Evolutionary conservation across 495 filamentous ascomycete genomes (phyloP).

Genomic region (Aspergillus cristatus): DNA sequence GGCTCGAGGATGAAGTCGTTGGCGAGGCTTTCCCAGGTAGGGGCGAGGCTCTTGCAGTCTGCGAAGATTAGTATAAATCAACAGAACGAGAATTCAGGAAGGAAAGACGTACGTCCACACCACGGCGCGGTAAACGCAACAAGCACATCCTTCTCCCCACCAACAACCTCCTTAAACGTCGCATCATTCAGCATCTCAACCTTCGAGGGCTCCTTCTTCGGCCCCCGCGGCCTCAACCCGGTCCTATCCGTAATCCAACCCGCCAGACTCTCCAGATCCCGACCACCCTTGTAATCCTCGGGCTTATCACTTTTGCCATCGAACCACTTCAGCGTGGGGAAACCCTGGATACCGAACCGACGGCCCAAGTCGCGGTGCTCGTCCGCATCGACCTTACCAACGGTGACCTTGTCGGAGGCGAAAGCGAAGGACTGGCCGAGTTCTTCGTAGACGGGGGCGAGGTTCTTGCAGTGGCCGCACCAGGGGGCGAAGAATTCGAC

Average conservation of each 20-base stretch:
- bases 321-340: slow-evolving; percentile 97
- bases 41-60: slow-evolving; percentile 97
- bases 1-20: slow-evolving; percentile 70
- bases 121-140: slow-evolving; percentile 96
- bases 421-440: slow-evolving; percentile 65
- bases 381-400: slow-evolving; percentile 95
- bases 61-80: not conserved
- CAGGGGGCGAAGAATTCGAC: slow-evolving; percentile 99
- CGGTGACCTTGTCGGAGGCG: slow-evolving; percentile 71
- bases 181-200: slow-evolving; percentile 73
- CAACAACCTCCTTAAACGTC: slow-evolving; percentile 68
- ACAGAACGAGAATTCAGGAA: slow-evolving; percentile 2
- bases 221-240: slow-evolving; percentile 63
- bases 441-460: slow-evolving; percentile 92
- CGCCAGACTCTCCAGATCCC: slow-evolving; percentile 79
- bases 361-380: slow-evolving; percentile 73
- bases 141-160: slow-evolving; percentile 79
- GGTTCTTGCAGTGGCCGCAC: slow-evolving; percentile 98
- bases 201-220: slow-evolving; percentile 60
- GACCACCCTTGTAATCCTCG: slow-evolving; percentile 72
- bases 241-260: slow-evolving; percentile 84
- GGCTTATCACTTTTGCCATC: slow-evolving; percentile 91
- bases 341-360: slow-evolving; percentile 82
- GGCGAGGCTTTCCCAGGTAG: slow-evolving; percentile 82
- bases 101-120: slow-evolving; percentile 77